Conservation (phyloP, 306 rosid genomes). For the Arachis hypogaea region DNA sequence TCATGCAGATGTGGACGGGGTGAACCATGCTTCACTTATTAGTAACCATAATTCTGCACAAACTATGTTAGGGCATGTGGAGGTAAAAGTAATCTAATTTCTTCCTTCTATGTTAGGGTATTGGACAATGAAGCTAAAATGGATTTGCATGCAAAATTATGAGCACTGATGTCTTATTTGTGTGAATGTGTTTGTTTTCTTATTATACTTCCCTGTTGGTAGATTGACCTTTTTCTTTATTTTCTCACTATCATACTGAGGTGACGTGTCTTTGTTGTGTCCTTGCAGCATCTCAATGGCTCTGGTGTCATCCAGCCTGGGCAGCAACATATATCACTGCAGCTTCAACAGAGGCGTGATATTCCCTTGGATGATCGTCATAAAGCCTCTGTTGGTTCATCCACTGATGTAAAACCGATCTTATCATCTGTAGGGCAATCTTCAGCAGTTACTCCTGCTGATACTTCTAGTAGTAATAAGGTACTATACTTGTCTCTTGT, state of each 20-base stretch:
- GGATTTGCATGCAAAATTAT: neutral
- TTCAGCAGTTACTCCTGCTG: constrained; percentile 52
- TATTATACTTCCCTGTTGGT: neutral
- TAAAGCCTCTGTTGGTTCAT: constrained; percentile 54
- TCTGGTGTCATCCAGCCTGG: constrained; percentile 63
- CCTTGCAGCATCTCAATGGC: constrained; percentile 62
- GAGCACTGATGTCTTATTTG: neutral
- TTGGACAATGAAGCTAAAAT: neutral
- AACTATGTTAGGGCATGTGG: constrained; percentile 63
- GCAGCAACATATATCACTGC: constrained; percentile 64
- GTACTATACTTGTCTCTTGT: constrained; percentile 42
- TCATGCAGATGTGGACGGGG: constrained; percentile 75
- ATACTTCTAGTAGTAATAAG: constrained; percentile 62
- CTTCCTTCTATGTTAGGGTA: neutral
- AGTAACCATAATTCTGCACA: constrained; percentile 61
- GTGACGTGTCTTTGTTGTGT: constrained; percentile 32
- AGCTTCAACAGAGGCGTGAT: constrained; percentile 85
- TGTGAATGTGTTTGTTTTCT: neutral
- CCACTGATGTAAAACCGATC: constrained; percentile 63
- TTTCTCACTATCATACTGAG: neutral
- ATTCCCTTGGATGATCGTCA: constrained; percentile 68
- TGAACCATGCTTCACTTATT: constrained; percentile 57
- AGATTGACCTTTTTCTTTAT: too few relatives aligned
- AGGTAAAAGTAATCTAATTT: constrained; percentile 51
- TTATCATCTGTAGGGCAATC: constrained; percentile 68